Percentiles rank a stretch among this genome's conserved stretches.
These are phyloP conservation scores for Nakaseomyces kungkrabaensis DNA, from an alignment of 1,139 yeast genomes.

Conservation along the genomic window DNA sequence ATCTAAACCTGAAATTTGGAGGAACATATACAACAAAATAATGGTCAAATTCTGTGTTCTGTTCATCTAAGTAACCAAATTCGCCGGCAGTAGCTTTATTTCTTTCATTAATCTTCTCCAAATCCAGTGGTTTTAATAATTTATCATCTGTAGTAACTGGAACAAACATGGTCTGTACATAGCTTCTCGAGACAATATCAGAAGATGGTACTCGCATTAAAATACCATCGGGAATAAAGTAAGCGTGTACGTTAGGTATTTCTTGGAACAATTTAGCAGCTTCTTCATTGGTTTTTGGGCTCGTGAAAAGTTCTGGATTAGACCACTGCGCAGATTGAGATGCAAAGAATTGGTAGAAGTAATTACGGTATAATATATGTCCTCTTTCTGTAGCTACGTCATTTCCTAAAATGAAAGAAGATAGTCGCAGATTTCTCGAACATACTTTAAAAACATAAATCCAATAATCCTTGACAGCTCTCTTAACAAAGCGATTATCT, in stretches of 20 bases:
- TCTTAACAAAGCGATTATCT: conserved; percentile 20
- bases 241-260: conserved; percentile 36
- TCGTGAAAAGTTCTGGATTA: conserved; percentile 46
- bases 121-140: conserved; percentile 39
- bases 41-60: conserved; percentile 40
- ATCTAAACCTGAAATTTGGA: conserved; percentile 56
- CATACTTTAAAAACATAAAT: conserved; percentile 45
- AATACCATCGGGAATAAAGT: conserved; percentile 67
- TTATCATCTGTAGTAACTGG: conserved; percentile 76
- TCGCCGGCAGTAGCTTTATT: conserved; percentile 31
- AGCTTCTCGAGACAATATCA: conserved; percentile 62
- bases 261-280: conserved; percentile 38
- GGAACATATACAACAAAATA: conserved; percentile 83
- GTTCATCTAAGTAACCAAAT: conserved; percentile 47
- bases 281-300: conserved; percentile 45
- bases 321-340: conserved; percentile 27
- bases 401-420: conserved; percentile 65
- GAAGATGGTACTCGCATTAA: conserved; percentile 79
- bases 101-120: conserved; percentile 30
- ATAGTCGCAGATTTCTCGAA: conserved; percentile 52
- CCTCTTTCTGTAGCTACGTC: conserved; percentile 77
- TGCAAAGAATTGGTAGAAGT: conserved; percentile 35
- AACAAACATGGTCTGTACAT: conserved; percentile 58
- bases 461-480: conserved; percentile 51
- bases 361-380: conserved; percentile 46